A percentile compares a stretch with the other conserved stretches of the same genome.
These are phyloP conservation scores for Arxiozyma slooffiae DNA, from an alignment of 1,139 yeast genomes.

Conservation along the genomic window DNA sequence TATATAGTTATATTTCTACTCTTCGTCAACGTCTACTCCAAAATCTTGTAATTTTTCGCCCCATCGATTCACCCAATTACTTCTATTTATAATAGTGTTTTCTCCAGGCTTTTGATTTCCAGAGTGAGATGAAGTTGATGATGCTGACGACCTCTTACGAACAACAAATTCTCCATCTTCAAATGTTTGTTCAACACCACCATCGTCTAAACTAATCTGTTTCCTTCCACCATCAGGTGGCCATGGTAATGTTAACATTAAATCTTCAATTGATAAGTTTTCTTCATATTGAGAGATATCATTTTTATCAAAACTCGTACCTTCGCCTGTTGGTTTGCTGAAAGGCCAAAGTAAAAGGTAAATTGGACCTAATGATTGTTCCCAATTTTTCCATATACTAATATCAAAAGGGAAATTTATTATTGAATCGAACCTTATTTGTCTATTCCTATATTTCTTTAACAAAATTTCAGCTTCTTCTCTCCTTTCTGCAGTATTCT, in stretches of 20 bases:
- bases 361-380: slow-evolving; percentile 46
- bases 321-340: slow-evolving; percentile 50
- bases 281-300: slow-evolving; percentile 33
- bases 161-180: slow-evolving; percentile 27
- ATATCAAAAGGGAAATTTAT: slow-evolving; percentile 73
- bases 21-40: slow-evolving; percentile 78
- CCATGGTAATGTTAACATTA: slow-evolving; percentile 60
- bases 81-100: slow-evolving; percentile 24
- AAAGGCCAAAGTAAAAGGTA: slow-evolving; percentile 64
- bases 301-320: slow-evolving; percentile 42
- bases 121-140: neutral
- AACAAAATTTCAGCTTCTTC: slow-evolving; percentile 12
- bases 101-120: neutral
- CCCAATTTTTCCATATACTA: slow-evolving; percentile 47
- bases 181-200: slow-evolving; percentile 6
- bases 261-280: slow-evolving; percentile 44
- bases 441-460: slow-evolving; percentile 5
- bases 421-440: slow-evolving; percentile 33
- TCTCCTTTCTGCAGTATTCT: slow-evolving; percentile 7
- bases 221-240: slow-evolving; percentile 68
- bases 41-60: slow-evolving; percentile 78
- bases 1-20: slow-evolving; percentile 15
- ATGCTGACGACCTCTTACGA: slow-evolving; percentile 25
- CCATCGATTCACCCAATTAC: slow-evolving; percentile 62
- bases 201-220: neutral